Conservation (phyloP, 768 basidiomycete genomes). For the Punctularia strigosozonata region DNA sequence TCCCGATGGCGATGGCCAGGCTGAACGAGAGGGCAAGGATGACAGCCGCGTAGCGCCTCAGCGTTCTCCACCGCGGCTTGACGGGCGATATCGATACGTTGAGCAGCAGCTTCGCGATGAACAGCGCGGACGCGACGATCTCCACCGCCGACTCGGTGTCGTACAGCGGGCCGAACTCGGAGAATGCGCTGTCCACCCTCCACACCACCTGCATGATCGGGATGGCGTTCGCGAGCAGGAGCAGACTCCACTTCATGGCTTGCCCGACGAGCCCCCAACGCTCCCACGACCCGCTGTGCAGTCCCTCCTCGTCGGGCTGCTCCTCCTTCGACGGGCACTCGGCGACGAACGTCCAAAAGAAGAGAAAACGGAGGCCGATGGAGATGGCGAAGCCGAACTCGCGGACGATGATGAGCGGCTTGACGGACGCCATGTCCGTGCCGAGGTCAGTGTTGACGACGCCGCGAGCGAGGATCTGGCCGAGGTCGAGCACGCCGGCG, state of each 20-base stretch:
- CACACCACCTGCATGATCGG: conserved; percentile 52
- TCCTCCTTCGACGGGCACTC: conserved; percentile 38
- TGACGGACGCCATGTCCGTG: conserved; percentile 15
- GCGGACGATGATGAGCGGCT: conserved; percentile 34
- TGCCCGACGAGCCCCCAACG: conserved; percentile 50
- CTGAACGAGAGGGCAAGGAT: conserved; percentile 42
- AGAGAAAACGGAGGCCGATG: conserved; percentile 47
- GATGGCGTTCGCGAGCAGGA: conserved; percentile 33
- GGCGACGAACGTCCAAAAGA: conserved; percentile 57
- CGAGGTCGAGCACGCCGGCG: conserved; percentile 52
- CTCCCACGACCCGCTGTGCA: conserved; percentile 53
- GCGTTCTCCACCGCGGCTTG: conserved; percentile 27
- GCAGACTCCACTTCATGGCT: conserved; percentile 37
- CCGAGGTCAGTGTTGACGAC: conserved; percentile 13
- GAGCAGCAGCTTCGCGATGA: conserved; percentile 50
- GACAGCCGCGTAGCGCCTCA: conserved; percentile 36
- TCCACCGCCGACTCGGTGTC: conserved; percentile 45
- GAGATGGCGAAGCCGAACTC: conserved; percentile 51
- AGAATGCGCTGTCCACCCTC: conserved; percentile 32
- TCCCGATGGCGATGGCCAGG: conserved; percentile 40
- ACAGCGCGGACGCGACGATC: conserved; percentile 42
- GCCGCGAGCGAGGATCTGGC: conserved; percentile 35
- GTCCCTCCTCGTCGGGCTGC: conserved; percentile 7
- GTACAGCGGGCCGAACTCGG: conserved; percentile 36
- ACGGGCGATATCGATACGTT: conserved; percentile 39